A percentile compares a stretch with the other conserved stretches of the same genome.
phyloP scores from a whole-genome alignment of 202 grass and related monocot species.

The Zoysia matrella region DNA sequence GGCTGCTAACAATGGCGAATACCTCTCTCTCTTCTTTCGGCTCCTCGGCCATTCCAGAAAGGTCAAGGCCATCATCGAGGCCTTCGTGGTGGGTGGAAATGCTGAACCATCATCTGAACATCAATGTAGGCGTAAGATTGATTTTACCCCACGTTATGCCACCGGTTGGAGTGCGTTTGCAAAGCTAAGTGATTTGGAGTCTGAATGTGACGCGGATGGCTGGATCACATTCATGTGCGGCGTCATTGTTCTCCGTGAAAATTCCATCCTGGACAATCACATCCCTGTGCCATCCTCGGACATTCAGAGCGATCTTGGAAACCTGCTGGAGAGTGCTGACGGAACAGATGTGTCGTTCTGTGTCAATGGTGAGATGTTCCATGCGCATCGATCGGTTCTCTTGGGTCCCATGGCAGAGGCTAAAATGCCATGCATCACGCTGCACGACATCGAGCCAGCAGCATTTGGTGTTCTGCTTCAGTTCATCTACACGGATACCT shows the following conservation, averaged over 20 bases:
- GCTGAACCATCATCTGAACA: not conserved
- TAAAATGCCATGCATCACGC: conserved; percentile 14
- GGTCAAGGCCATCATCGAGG: conserved; percentile 23
- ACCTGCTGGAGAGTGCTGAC: not conserved
- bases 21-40: not conserved
- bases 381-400: conserved; percentile 10
- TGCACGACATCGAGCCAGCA: conserved; percentile 20
- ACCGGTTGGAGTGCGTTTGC: too few species aligned
- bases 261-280: too few species aligned
- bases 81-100: not conserved
- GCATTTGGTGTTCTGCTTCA: conserved; percentile 38
- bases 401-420: conserved; percentile 39
- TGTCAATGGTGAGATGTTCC: not conserved
- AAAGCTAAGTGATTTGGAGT: too few species aligned
- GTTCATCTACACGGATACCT: conserved; percentile 47
- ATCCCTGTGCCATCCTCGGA: not conserved
- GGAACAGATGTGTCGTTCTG: not conserved
- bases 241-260: not conserved
- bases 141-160: too few species aligned
- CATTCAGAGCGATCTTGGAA: not conserved
- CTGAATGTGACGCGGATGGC: too few species aligned
- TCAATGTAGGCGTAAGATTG: too few species aligned
- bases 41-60: not conserved
- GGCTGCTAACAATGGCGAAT: not conserved
- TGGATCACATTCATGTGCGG: not conserved